phyloP scores from a whole-genome alignment of 306 rosid genomes.

The Fragaria vesca region DNA sequence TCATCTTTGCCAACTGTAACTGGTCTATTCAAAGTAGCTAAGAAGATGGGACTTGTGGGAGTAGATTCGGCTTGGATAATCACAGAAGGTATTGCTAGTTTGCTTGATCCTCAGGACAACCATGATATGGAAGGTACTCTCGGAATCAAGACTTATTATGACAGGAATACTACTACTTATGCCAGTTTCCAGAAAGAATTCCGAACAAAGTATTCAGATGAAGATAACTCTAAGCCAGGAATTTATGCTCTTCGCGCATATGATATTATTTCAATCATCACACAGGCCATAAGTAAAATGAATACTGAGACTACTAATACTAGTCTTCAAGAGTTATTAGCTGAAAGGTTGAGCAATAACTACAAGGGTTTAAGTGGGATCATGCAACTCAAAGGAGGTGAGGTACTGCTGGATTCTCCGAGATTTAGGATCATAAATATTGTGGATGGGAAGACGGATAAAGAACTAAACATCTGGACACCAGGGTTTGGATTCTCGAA shows the following conservation, averaged over 20 bases:
- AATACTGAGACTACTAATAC: constrained; percentile 15
- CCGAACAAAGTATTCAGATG: constrained; percentile 31
- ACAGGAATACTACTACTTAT: constrained; percentile 25
- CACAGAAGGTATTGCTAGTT: constrained; percentile 50
- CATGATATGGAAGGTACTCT: constrained; percentile 57
- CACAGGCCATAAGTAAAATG: constrained; percentile 37
- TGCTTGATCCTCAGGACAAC: constrained; percentile 37
- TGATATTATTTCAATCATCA: constrained; percentile 47
- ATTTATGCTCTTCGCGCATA: constrained; percentile 55
- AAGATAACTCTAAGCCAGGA: constrained; percentile 46
- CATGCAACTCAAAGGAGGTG: constrained; percentile 41
- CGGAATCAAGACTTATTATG: constrained; percentile 56
- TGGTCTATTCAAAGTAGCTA: constrained; percentile 54
- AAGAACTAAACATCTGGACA: constrained; percentile 55
- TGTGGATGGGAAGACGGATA: constrained; percentile 35
- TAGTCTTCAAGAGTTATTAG: constrained; percentile 4
- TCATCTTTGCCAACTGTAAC: constrained; percentile 48
- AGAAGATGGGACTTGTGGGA: constrained; percentile 38
- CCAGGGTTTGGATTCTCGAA: constrained; percentile 34
- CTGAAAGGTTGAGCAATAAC: constrained; percentile 28
- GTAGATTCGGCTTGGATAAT: constrained; percentile 54
- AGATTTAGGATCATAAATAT: constrained; percentile 54
- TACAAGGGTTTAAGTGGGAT: constrained; percentile 59
- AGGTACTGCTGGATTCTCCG: constrained; percentile 30
- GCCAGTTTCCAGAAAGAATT: constrained; percentile 31